Percentiles rank a stretch among this genome's conserved stretches.
These are phyloP conservation scores for Pugionium dolabratum DNA, from an alignment of 345 rosid genomes.

Conservation along the genomic window DNA sequence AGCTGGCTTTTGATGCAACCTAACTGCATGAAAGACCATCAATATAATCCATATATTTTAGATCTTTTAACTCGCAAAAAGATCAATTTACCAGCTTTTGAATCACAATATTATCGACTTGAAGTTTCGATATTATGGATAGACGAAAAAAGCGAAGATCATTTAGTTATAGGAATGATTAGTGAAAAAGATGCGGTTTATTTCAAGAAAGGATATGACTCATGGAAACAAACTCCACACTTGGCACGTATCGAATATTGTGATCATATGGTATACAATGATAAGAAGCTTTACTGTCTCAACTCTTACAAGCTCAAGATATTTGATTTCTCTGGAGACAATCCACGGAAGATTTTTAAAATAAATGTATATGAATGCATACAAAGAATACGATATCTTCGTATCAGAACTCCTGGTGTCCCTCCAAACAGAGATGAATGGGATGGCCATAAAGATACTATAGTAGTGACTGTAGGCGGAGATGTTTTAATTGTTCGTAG, in stretches of 20 bases:
- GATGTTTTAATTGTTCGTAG: not conserved
- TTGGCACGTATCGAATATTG: not conserved
- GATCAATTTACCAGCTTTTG: too few relatives aligned
- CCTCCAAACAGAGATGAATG: not conserved
- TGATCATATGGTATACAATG: not conserved
- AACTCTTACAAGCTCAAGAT: not conserved
- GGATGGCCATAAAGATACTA: not conserved
- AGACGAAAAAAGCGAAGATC: too few relatives aligned
- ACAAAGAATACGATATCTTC: too few relatives aligned
- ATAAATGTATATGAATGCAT: not conserved
- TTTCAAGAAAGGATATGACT: too few relatives aligned
- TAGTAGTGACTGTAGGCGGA: constrained; percentile 3
- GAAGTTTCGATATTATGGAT: too few relatives aligned
- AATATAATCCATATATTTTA: too few relatives aligned
- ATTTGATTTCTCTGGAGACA: constrained; percentile 8
- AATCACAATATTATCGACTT: too few relatives aligned
- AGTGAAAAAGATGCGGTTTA: too few relatives aligned
- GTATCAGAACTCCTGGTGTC: not conserved
- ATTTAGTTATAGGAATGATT: too few relatives aligned
- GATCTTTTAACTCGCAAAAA: too few relatives aligned
- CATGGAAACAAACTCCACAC: not conserved
- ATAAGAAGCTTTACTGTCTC: constrained; percentile 12
- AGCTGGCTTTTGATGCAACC: too few relatives aligned
- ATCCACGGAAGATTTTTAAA: not conserved
- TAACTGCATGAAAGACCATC: too few relatives aligned